These are phyloP conservation scores for Aspergillus ruber DNA, from an alignment of 2,329 filamentous ascomycete genomes.

Conservation along the genomic window DNA sequence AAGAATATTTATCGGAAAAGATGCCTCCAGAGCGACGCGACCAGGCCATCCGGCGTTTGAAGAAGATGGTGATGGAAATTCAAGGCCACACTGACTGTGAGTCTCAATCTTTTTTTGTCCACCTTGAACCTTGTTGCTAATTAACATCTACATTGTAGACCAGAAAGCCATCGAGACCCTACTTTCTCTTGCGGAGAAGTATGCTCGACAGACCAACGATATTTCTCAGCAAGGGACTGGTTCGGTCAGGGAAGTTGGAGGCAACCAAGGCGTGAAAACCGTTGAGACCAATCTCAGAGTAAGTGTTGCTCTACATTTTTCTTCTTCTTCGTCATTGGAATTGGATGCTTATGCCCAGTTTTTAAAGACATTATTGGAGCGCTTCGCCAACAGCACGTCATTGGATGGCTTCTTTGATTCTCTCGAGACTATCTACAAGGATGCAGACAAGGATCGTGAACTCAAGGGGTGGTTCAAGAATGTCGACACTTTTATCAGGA, in stretches of 20 bases:
- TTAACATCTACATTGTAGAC: slow-evolving; percentile 45
- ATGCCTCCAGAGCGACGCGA: slow-evolving; percentile 89
- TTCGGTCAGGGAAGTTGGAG: slow-evolving; percentile 56
- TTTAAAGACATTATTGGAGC: slow-evolving; percentile 70
- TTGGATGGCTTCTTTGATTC: slow-evolving; percentile 77
- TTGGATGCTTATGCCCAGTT: no score
- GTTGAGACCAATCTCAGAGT: slow-evolving; percentile 70
- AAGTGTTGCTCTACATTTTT: slow-evolving; percentile 17
- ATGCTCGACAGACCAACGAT: slow-evolving; percentile 65
- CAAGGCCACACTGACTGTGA: slow-evolving; percentile 86
- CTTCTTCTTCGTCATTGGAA: neutral
- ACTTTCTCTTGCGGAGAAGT: slow-evolving; percentile 75
- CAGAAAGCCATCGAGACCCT: slow-evolving; percentile 85
- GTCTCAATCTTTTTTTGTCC: slow-evolving; percentile 17
- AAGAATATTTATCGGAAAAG: slow-evolving; percentile 76
- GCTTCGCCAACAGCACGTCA: slow-evolving; percentile 92
- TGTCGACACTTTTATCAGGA: slow-evolving; percentile 70
- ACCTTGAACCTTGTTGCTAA: neutral
- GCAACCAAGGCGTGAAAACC: neutral
- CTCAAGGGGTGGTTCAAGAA: slow-evolving; percentile 83
- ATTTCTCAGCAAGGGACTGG: slow-evolving; percentile 59
- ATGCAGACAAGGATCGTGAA: slow-evolving; percentile 80
- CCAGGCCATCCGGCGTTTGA: slow-evolving; percentile 83
- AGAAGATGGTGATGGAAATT: slow-evolving; percentile 96
- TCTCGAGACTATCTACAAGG: slow-evolving; percentile 76